Percentiles rank a stretch among this genome's conserved stretches.
phyloP scores from a whole-genome alignment of 352 stramenopile genomes.

The Saprolegnia diclina region DNA sequence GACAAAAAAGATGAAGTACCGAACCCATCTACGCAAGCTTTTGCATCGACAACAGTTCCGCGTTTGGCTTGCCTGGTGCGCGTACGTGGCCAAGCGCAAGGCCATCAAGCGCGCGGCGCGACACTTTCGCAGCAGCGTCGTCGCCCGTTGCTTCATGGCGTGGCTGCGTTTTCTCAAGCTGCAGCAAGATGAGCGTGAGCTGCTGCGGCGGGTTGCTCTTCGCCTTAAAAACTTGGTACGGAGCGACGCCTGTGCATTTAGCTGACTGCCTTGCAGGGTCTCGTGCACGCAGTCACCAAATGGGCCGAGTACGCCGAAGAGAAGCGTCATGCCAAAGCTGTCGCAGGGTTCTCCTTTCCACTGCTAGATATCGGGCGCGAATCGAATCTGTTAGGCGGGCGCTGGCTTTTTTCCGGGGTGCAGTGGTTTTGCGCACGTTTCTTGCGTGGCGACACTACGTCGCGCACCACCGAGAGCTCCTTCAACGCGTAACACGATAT shows the following conservation, averaged over 20 bases:
- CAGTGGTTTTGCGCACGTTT: conserved; percentile 52
- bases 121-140: conserved; percentile 52
- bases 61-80: conserved; percentile 54
- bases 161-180: conserved; percentile 38
- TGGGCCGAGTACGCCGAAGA: conserved; percentile 67
- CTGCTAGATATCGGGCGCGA: no score
- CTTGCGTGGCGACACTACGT: conserved; percentile 42
- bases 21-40: conserved; percentile 43
- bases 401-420: conserved; percentile 60
- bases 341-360: conserved; percentile 13
- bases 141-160: conserved; percentile 56
- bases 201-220: conserved; percentile 41
- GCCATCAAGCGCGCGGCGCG: conserved; percentile 53
- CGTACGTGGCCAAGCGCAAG: conserved; percentile 47
- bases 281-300: conserved; percentile 43
- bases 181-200: conserved; percentile 33
- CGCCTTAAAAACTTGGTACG: conserved; percentile 31
- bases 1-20: conserved; percentile 36
- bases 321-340: conserved; percentile 32
- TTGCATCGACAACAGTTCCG: conserved; percentile 46
- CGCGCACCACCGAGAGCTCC: conserved; percentile 31
- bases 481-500: conserved; percentile 27
- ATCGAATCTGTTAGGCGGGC: conserved; percentile 34
- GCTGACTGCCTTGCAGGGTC: conserved; percentile 31
- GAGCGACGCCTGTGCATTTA: not conserved